These are phyloP conservation scores for Monosporascus sp. DNA, from an alignment of 2,329 filamentous ascomycete genomes.

Conservation along the genomic window DNA sequence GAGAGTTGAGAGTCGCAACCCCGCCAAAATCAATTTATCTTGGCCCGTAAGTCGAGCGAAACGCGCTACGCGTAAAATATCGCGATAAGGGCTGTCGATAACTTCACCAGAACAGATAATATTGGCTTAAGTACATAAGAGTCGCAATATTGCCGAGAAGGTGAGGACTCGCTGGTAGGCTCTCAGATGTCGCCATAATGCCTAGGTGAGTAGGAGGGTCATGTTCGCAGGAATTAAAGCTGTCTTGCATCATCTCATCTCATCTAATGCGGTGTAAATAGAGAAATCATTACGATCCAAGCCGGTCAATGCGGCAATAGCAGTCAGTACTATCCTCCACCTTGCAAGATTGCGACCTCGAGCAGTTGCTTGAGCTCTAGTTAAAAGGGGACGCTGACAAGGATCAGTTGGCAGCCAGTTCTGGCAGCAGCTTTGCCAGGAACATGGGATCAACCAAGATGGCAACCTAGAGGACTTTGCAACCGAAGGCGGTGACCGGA, in stretches of 20 bases:
- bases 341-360: not conserved
- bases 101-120: not conserved
- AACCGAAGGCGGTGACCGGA: constrained; percentile 93
- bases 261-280: constrained; percentile 32
- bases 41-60: not conserved
- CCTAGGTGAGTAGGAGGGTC: not conserved
- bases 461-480: constrained; percentile 97
- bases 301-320: constrained; percentile 99
- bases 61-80: constrained; percentile 7
- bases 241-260: not conserved
- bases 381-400: constrained; percentile 24
- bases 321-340: constrained; percentile 58
- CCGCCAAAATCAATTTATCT: not conserved
- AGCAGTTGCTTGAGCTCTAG: no score
- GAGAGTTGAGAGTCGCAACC: not conserved
- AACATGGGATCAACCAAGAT: constrained; percentile 96
- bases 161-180: not conserved
- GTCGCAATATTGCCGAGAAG: not conserved
- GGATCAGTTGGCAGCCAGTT: constrained; percentile 85
- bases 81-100: constrained; percentile 1
- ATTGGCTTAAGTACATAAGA: not conserved
- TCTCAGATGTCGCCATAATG: constrained; percentile 17
- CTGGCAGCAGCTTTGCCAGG: constrained; percentile 97
- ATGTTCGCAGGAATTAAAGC: not conserved
- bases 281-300: constrained; percentile 99